phyloP scores from a whole-genome alignment of 169 alveolate genomes.

The Plasmodium billcollinsi region DNA sequence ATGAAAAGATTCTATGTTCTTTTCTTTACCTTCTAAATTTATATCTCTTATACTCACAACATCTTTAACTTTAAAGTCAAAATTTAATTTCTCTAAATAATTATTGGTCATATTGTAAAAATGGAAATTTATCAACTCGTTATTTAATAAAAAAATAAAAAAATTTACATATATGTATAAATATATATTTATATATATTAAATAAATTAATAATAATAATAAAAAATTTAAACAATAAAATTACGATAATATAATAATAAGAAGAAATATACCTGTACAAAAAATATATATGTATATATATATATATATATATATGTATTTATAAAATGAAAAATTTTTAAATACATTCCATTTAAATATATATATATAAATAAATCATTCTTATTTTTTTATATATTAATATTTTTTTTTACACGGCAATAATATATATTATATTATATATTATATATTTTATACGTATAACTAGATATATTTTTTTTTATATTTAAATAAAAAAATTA shows the following conservation, averaged over 20 bases:
- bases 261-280: neutral
- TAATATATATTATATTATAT: too few relatives aligned
- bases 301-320: neutral
- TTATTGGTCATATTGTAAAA: constrained; percentile 27
- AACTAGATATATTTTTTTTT: too few relatives aligned
- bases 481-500: too few relatives aligned
- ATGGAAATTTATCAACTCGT: neutral
- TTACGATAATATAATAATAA: too few relatives aligned
- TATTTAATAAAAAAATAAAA: neutral
- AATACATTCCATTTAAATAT: too few relatives aligned
- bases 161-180: neutral
- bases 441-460: too few relatives aligned
- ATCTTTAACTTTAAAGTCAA: constrained; percentile 63
- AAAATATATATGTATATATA: neutral
- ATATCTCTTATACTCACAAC: constrained; percentile 55
- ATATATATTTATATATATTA: neutral
- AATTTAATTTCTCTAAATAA: constrained; percentile 31
- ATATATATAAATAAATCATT: too few relatives aligned
- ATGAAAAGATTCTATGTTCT: constrained; percentile 52
- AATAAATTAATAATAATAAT: neutral
- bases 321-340: neutral
- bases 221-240: neutral
- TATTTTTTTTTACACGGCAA: too few relatives aligned
- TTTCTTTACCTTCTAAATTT: constrained; percentile 67
- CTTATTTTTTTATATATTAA: too few relatives aligned